Base-by-base conservation (phyloP, 2,329 filamentous ascomycete species). In the Gaeumannomyces sp. region DNA sequence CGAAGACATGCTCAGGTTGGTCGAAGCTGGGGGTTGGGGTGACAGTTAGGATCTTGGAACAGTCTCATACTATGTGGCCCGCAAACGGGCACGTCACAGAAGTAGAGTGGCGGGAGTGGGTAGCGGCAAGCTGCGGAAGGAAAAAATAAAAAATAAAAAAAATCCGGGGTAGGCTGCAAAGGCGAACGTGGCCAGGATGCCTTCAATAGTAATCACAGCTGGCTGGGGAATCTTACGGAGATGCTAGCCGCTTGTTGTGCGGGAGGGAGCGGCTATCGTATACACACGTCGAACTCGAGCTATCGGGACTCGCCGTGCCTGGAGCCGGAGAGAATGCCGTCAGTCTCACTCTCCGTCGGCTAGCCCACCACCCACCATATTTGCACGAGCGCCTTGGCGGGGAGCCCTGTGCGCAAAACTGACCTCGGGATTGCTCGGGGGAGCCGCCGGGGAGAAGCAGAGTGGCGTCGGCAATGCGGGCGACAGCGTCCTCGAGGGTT, bases 401-500 rank as follows among this genome's bases (percentile, higher is more conserved):
- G 29, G 10, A 59, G 29, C 14, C 8, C 27, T 6, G 27, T 45
- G 45, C 45, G 25, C 10, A 22, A 25, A 11, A 53, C 45, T 53
- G 45, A 53, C 45, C 45, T 53, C 7, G 45, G 2, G 45, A 14
- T n/a, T 25, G 45, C 45, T 59, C 58, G 3, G 35, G 25, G 14
- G 8, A 22, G 22, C 35, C 25, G 28, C 45, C 53, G 11, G 61
- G 45, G 25, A 63, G 29, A n/a, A 58, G 57, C 45, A 61, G 22
- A 7, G 35, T 19, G 19, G 45, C 62, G 19, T 63, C 59, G 33
- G 35, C 59, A 6, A 64, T 60, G 10, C 59, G 45, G 7, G 27
- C 45, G 59, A 65, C 56, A 31, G 64, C 64, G 19, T 56, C 61
- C 11, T 65, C 64, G 19, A 65, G 61, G 6, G 61, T 53, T 2